Evolutionary conservation across 768 basidiomycete species (phyloP).

Genomic region (Candolleomyces aberdarensis): DNA sequence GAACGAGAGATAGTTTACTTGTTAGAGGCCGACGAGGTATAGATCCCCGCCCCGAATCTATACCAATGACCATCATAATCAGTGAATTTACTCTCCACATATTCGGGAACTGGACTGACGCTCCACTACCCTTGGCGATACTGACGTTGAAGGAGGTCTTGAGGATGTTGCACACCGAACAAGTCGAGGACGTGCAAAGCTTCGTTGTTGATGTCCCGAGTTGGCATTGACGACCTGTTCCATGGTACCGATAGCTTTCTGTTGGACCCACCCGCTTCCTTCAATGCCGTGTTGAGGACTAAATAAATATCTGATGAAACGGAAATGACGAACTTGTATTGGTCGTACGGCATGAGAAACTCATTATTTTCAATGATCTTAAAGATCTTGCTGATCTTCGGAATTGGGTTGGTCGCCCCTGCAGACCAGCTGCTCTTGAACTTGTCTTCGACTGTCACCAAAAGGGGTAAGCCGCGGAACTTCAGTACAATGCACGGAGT

Average conservation of each 20-base stretch:
- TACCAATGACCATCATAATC: too few species aligned
- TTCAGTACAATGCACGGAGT: neutral
- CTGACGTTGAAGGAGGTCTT: slow-evolving; percentile 30
- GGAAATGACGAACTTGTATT: slow-evolving; percentile 9
- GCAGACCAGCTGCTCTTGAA: slow-evolving; percentile 14
- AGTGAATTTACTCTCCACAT: too few species aligned
- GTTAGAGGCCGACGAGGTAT: slow-evolving; percentile 24
- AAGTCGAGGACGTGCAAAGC: slow-evolving; percentile 20
- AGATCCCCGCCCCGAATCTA: slow-evolving; percentile 7
- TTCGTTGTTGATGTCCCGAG: slow-evolving; percentile 22
- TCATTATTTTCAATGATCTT: slow-evolving; percentile 16
- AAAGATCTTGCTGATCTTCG: slow-evolving; percentile 11
- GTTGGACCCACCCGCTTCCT: slow-evolving; percentile 21
- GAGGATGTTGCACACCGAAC: slow-evolving; percentile 26
- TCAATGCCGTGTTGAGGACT: neutral
- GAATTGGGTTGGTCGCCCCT: neutral
- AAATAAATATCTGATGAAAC: neutral
- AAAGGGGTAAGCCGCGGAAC: neutral
- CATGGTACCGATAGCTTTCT: slow-evolving; percentile 30
- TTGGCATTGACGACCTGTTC: slow-evolving; percentile 23
- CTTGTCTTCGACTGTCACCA: slow-evolving; percentile 12
- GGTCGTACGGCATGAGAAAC: slow-evolving; percentile 13
- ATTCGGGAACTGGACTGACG: slow-evolving; percentile 15
- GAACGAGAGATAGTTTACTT: slow-evolving; percentile 10
- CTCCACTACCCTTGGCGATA: slow-evolving; percentile 22